Conservation (phyloP, 257 asterid species). For the Solanum piurae region DNA sequence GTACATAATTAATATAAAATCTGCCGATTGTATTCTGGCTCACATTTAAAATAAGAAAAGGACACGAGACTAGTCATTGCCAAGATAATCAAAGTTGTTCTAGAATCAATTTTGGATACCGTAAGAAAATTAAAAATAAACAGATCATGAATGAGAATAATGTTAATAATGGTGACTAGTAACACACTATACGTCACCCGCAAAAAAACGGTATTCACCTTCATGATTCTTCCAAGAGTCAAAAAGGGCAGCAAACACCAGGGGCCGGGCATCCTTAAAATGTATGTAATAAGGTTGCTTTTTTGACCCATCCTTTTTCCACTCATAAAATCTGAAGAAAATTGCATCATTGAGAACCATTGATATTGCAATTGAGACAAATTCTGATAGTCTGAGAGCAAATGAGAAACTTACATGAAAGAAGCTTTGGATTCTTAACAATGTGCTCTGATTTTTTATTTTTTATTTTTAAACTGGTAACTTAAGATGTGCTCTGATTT, state of each 20-base stretch:
- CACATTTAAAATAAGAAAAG: background rate
- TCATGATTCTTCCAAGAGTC: conserved; percentile 82
- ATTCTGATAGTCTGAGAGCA: background rate
- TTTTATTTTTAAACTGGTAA: background rate
- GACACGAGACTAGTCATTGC: background rate
- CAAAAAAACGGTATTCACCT: conserved; percentile 32
- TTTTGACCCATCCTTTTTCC: conserved; percentile 87
- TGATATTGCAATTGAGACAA: background rate
- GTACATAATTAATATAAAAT: background rate
- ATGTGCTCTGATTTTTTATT: background rate
- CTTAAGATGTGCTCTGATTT: background rate
- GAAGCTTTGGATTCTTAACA: background rate
- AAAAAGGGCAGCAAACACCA: conserved; percentile 81
- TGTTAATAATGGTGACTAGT: background rate
- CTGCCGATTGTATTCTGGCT: background rate
- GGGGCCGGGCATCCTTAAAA: conserved; percentile 73
- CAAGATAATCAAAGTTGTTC: background rate
- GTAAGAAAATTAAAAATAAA: background rate
- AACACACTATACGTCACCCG: background rate
- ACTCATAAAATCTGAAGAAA: conserved; percentile 73
- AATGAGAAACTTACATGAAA: background rate
- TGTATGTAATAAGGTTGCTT: conserved; percentile 85
- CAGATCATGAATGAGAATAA: background rate
- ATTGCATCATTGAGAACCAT: background rate
- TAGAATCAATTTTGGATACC: background rate